Evolutionary conservation across 352 stramenopile genomes (phyloP), one percentile per base, ranked within the genome.

Genomic region (Pythium phragmitis): DNA sequence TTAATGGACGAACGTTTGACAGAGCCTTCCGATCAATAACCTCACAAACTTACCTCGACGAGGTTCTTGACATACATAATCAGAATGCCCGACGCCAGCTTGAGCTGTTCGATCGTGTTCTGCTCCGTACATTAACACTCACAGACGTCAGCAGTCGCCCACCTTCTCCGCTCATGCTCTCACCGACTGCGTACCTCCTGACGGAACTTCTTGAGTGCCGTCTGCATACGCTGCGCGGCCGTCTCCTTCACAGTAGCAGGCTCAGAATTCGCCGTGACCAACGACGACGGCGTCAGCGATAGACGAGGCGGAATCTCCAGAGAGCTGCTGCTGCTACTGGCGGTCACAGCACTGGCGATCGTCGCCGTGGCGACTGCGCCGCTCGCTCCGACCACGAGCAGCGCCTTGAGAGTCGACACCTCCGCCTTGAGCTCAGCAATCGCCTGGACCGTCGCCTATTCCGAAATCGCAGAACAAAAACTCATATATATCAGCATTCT

Each of bases 41-140:
- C 50, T 16, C 46, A 56, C 30, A 14, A 46, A 2, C 64, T 55
- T 78, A 90, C 83, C 75, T 93, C 85, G 19, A 90, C 72, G 14
- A 94, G 65, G 61, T 94, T 94, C 75, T 91, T 92, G 59, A 91
- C 82, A 74, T 94, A 94, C 85, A 94, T 94, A 60, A 81, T 83
- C 21, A 94, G 73, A 61, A 94, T 89, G 2, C 80, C 77, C 11
- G 79, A 73, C 57, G 79, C 82, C 23, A 87, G 51, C 48, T 91
- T 85, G 6, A 94, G 67, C 62, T 89, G 73, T 37, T 92, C 85
- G 26, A 82, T 52, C 17, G 81, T 77, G 36, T 94, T 94, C 85
- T 94, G 54, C 23, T 23, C 23, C 2, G 33, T 8, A 4, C 33
- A 36, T 8, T n/a, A 36, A 39, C 14, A 45, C 41, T 33, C 17